Evolutionary conservation across 1,139 yeast species (phyloP).

Genomic region (Kodamaea sp.): DNA sequence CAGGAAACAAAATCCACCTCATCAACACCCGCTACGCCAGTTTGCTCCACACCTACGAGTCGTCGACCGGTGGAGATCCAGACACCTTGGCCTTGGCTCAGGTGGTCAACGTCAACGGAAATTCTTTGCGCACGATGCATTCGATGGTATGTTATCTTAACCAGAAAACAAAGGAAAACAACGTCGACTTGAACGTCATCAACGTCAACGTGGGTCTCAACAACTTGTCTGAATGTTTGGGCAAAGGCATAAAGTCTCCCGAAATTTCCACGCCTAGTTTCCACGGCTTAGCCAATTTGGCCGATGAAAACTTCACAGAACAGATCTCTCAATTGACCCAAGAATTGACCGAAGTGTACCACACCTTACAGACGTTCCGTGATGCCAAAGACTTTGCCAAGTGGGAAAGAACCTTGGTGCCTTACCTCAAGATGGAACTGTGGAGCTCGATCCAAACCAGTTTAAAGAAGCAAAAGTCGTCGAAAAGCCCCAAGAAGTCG

Average conservation of each 20-base stretch:
- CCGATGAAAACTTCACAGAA: conserved; percentile 21
- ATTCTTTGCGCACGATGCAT: conserved; percentile 37
- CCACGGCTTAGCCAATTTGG: conserved; percentile 18
- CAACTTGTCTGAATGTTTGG: conserved; percentile 69
- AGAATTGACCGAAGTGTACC: conserved; percentile 27
- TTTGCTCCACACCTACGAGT: conserved; percentile 37
- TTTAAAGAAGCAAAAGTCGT: conserved; percentile 15
- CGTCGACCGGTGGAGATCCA: conserved; percentile 11
- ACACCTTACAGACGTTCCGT: conserved; percentile 22
- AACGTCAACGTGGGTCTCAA: conserved; percentile 71
- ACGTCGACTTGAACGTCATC: conserved; percentile 43
- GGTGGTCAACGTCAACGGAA: conserved; percentile 45
- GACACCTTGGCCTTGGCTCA: conserved; percentile 33
- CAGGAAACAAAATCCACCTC: conserved; percentile 39
- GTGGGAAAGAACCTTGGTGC: conserved; percentile 37
- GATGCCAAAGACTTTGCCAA: conserved; percentile 20
- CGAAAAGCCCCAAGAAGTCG: conserved; percentile 6
- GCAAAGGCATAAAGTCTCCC: conserved; percentile 50
- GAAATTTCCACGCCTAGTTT: conserved; percentile 5
- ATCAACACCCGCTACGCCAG: conserved; percentile 48
- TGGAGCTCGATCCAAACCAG: conserved; percentile 26
- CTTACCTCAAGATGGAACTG: conserved; percentile 33
- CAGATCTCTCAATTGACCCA: conserved; percentile 19
- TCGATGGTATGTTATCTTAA: conserved; percentile 47
- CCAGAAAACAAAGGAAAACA: conserved; percentile 44